Base-by-base conservation (phyloP, 106 monocot genomes). In the Dactylorhiza incarnata region DNA sequence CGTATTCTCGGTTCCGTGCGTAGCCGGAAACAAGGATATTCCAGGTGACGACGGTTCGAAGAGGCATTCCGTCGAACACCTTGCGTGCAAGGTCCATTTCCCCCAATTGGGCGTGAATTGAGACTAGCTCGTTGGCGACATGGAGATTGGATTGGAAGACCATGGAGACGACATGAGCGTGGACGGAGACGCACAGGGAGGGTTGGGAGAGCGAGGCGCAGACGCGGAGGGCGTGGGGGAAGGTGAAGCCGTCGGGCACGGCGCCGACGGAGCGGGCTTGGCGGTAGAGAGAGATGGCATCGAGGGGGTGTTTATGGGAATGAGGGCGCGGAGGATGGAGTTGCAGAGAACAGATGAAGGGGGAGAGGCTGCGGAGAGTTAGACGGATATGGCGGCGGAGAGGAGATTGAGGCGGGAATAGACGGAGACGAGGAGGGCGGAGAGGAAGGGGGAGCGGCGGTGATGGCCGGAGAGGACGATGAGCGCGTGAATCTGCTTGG, bases 61-160 rank as follows among this genome's bases (percentile, higher is more conserved):
- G 19, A 17, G 81, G 83, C 87, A 92, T 85, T 80, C 19, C 49
- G 48, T 92, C 92, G 73, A 92, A 92, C 78, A 89, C 70, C 26
- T 76, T 47, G 12, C 78, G 76, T 3, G 87, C 89, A 7, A 52
- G 19, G 9, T 73, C 73, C 76, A 83, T 79, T 3, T n/a, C 59
- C 3, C 87, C 81, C 16, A 63, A 11, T 2, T 53, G 77, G 0
- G 77, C 78, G 29, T 85, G 83, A 79, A 87, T 83, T 0, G 72
- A n/a, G 22, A 89, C 59, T 43, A 89, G 22, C 68, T 92, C 87
- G 26, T 85, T 87, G 15, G 72, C 83, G 11, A 89, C 89, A 51
- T 92, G 87, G 48, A 87, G 85, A 44, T 85, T 84, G n/a, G 44
- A 14, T 0, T 77, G 55, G 63, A 81, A 78, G 23, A 85, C 89